phyloP scores from a whole-genome alignment of 768 basidiomycete genomes.

The Rhodosporidiobolus sp. region DNA sequence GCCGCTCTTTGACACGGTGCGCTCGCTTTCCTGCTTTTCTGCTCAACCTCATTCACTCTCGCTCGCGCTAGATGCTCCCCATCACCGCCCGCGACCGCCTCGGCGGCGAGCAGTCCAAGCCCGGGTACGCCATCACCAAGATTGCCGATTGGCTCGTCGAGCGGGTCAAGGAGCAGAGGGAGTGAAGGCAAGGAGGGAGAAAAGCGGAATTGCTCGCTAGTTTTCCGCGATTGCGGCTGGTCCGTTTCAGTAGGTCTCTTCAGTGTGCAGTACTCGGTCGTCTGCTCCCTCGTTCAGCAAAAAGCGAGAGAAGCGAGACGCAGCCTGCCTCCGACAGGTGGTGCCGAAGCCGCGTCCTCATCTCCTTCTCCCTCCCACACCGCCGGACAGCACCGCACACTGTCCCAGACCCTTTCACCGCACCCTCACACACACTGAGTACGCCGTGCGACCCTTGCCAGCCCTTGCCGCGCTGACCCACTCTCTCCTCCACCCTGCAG shows the following conservation, averaged over 20 bases:
- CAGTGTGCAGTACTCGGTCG: too few species aligned
- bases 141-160: not conserved
- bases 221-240: too few species aligned
- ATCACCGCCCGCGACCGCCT: not conserved
- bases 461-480: not conserved
- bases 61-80: not conserved
- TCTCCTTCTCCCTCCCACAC: not conserved
- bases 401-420: slow-evolving; percentile 1
- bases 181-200: not conserved
- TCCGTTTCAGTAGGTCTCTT: too few species aligned
- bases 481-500: too few species aligned
- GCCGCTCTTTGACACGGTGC: slow-evolving; percentile 6
- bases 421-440: not conserved
- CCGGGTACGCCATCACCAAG: too few species aligned
- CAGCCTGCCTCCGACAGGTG: not conserved
- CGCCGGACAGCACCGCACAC: slow-evolving; percentile 23
- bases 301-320: not conserved
- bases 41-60: too few species aligned
- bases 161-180: not conserved
- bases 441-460: fast-evolving
- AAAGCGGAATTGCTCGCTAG: not conserved
- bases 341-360: not conserved
- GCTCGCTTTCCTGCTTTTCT: not conserved
- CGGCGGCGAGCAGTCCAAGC: too few species aligned
- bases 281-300: too few species aligned